Percentiles rank a stretch among this genome's conserved stretches.
Conservation (phyloP, 1,139 yeast species). For the Sugiyamaella grinbergsii region DNA sequence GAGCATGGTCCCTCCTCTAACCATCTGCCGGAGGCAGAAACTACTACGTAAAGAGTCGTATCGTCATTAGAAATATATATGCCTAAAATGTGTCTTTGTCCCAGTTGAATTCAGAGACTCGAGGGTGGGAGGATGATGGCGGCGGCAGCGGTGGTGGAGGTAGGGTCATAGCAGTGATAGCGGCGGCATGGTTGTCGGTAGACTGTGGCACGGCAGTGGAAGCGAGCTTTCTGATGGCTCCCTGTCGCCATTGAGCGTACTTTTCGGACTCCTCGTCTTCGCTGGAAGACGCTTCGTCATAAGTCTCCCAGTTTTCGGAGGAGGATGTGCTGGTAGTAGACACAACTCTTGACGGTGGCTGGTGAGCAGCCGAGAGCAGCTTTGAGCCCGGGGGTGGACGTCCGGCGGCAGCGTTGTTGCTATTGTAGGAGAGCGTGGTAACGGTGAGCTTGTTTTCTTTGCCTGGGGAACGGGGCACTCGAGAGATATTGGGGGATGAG, state of each 20-base stretch:
- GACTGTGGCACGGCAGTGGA: not conserved
- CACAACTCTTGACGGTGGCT: slow-evolving; percentile 3
- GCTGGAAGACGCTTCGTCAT: slow-evolving; percentile 31
- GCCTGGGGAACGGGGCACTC: slow-evolving; percentile 13
- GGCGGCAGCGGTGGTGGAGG: slow-evolving; percentile 6
- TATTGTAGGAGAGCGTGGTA: not conserved
- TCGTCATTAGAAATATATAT: slow-evolving; percentile 9
- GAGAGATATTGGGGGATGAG: not conserved
- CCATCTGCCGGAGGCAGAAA: not conserved
- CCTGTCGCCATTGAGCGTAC: slow-evolving; percentile 32
- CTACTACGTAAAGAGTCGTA: too few relatives aligned
- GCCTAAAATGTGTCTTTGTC: slow-evolving; percentile 36
- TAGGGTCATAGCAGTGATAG: slow-evolving; percentile 5
- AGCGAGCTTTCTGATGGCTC: slow-evolving; percentile 28
- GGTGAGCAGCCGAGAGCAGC: not conserved
- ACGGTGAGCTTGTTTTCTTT: slow-evolving; percentile 11
- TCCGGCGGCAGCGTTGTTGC: not conserved
- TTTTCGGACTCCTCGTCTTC: slow-evolving; percentile 32
- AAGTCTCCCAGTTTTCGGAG: slow-evolving; percentile 34
- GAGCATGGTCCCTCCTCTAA: too few relatives aligned
- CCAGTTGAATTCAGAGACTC: slow-evolving; percentile 38
- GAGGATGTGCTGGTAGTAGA: slow-evolving; percentile 19
- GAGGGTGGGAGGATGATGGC: slow-evolving; percentile 16
- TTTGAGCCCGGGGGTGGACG: not conserved
- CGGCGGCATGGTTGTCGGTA: slow-evolving; percentile 5